Percentiles rank a stretch among this genome's conserved stretches.
These are phyloP conservation scores for Physcomitrellopsis africana DNA, from an alignment of 225 moss, liverwort and hornwort species.

Conservation along the genomic window DNA sequence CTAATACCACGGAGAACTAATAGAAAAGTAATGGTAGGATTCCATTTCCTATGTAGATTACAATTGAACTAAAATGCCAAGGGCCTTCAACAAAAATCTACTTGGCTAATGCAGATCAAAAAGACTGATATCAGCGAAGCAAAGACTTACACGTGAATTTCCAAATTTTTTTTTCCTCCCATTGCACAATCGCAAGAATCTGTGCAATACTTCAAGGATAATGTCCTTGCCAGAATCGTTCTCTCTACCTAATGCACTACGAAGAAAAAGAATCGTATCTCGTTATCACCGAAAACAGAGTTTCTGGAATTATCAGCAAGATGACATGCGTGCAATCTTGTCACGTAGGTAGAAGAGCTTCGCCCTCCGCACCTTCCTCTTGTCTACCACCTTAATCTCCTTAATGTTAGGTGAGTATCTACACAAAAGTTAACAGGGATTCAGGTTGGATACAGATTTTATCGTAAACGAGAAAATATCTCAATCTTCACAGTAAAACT, in stretches of 20 bases:
- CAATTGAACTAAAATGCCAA: conserved; percentile 50
- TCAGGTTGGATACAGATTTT: background rate
- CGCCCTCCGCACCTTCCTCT: conserved; percentile 96
- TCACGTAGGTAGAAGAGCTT: conserved; percentile 97
- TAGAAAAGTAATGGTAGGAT: background rate
- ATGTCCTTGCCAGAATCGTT: conserved; percentile 43
- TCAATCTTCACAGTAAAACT: background rate
- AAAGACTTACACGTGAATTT: conserved; percentile 28
- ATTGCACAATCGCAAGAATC: conserved; percentile 52
- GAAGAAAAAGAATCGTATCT: conserved; percentile 45
- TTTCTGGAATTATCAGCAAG: conserved; percentile 65
- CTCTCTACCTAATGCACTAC: conserved; percentile 56
- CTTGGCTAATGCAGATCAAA: conserved; percentile 53
- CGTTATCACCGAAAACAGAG: conserved; percentile 30
- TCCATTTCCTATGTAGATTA: conserved; percentile 44
- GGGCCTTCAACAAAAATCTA: conserved; percentile 52
- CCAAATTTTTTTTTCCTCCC: conserved; percentile 38
- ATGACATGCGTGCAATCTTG: conserved; percentile 93
- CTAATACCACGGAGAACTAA: no score
- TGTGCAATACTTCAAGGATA: conserved; percentile 44
- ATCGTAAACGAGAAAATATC: background rate
- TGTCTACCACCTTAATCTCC: conserved; percentile 97
- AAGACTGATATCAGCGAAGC: conserved; percentile 34
- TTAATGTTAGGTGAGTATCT: conserved; percentile 98
- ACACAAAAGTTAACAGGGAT: conserved; percentile 22